Percentiles rank a stretch among this genome's conserved stretches.
These are phyloP conservation scores for Dendrobium chrysotoxum DNA, from an alignment of 106 monocot species.

Conservation along the genomic window DNA sequence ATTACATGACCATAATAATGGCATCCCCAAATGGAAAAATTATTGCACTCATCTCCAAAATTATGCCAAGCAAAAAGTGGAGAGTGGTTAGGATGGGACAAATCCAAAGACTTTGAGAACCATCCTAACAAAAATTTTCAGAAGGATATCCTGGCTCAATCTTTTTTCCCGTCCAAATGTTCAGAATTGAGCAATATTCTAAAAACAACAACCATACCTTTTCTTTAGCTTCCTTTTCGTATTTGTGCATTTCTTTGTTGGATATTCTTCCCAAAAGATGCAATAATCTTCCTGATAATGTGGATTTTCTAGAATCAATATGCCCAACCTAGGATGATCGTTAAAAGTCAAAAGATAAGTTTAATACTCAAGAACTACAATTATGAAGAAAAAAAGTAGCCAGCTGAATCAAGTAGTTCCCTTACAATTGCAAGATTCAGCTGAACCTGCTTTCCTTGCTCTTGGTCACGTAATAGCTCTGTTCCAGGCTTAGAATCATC, in stretches of 20 bases:
- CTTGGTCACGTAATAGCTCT: constrained; percentile 55
- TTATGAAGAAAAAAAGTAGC: neutral
- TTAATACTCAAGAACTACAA: neutral
- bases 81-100: no score
- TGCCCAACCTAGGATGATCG: constrained; percentile 66
- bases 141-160: neutral
- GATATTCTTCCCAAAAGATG: constrained; percentile 78
- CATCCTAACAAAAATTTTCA: neutral
- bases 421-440: constrained; percentile 97
- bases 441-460: constrained; percentile 40
- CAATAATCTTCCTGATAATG: constrained; percentile 76
- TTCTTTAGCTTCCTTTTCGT: constrained; percentile 84
- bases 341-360: neutral
- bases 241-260: constrained; percentile 90
- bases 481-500: constrained; percentile 62
- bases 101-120: neutral
- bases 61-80: neutral
- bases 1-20: neutral
- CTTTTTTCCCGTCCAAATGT: neutral
- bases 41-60: no score
- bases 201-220: constrained; percentile 39
- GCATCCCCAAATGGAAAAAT: neutral
- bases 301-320: constrained; percentile 98
- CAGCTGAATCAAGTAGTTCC: neutral
- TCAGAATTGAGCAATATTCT: neutral